Percentiles rank a stretch among this genome's conserved stretches.
phyloP scores from a whole-genome alignment of 331 rosid species.

The Cydonia oblonga region DNA sequence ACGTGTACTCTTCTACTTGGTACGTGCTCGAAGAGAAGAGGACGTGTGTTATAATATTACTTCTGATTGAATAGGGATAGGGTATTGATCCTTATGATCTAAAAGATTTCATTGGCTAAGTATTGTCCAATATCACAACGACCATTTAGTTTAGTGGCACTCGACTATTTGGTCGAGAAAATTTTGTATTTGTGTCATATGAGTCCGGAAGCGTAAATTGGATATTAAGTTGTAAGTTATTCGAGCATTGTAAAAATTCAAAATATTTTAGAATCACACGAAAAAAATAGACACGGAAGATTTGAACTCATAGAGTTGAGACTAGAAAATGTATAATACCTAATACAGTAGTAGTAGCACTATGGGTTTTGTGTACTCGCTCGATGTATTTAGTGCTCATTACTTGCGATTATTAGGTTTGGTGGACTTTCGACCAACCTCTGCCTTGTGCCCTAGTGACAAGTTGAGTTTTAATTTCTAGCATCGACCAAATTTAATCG shows the following conservation, averaged over 20 bases:
- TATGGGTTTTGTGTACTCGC: background rate
- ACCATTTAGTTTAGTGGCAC: background rate
- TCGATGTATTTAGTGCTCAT: slow-evolving; percentile 1
- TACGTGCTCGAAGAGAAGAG: too few species aligned
- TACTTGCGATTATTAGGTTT: background rate
- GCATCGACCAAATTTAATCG: background rate
- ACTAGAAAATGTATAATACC: background rate
- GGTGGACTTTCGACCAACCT: background rate
- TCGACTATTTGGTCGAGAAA: background rate
- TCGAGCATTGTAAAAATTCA: too few species aligned
- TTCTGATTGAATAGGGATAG: background rate
- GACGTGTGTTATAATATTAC: background rate
- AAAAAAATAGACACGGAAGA: too few species aligned
- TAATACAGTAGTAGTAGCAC: background rate
- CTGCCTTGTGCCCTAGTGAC: background rate
- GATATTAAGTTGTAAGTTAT: too few species aligned
- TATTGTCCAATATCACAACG: background rate
- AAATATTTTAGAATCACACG: too few species aligned
- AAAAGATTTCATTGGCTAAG: background rate
- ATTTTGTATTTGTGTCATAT: background rate
- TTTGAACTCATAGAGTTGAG: too few species aligned
- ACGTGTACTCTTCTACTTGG: background rate
- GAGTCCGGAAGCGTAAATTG: too few species aligned
- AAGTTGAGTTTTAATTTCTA: background rate
- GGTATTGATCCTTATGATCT: background rate